phyloP scores from a whole-genome alignment of 345 rosid species.

The Citrus maxima region DNA sequence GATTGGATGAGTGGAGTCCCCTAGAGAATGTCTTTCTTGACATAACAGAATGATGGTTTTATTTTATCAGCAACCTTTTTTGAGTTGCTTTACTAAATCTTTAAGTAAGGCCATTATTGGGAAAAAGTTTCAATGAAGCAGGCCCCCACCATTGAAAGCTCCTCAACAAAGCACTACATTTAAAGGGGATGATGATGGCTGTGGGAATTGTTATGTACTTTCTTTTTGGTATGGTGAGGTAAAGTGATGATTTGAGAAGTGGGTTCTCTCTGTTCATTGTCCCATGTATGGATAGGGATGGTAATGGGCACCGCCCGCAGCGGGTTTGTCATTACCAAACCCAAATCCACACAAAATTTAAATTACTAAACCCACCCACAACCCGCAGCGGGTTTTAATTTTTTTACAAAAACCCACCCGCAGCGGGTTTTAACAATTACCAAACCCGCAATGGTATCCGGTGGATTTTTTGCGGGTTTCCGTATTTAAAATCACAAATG shows the following conservation, averaged over 20 bases:
- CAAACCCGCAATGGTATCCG: too few relatives aligned
- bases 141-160: background rate
- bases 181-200: background rate
- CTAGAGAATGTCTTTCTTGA: background rate
- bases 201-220: background rate
- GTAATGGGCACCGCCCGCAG: too few relatives aligned
- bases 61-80: background rate
- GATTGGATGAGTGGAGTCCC: background rate
- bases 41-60: background rate
- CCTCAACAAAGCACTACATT: background rate
- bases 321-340: too few relatives aligned
- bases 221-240: background rate
- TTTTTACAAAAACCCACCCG: too few relatives aligned
- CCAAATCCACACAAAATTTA: too few relatives aligned
- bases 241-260: background rate
- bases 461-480: too few relatives aligned
- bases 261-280: background rate
- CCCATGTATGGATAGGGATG: background rate
- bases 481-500: too few relatives aligned
- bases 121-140: background rate
- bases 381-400: too few relatives aligned
- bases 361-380: too few relatives aligned
- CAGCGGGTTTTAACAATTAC: too few relatives aligned
- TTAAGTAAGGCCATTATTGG: constrained; percentile 7
- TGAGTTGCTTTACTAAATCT: background rate